Conservation (phyloP, 2,329 filamentous ascomycete genomes). For the Seiridium cupressi region DNA sequence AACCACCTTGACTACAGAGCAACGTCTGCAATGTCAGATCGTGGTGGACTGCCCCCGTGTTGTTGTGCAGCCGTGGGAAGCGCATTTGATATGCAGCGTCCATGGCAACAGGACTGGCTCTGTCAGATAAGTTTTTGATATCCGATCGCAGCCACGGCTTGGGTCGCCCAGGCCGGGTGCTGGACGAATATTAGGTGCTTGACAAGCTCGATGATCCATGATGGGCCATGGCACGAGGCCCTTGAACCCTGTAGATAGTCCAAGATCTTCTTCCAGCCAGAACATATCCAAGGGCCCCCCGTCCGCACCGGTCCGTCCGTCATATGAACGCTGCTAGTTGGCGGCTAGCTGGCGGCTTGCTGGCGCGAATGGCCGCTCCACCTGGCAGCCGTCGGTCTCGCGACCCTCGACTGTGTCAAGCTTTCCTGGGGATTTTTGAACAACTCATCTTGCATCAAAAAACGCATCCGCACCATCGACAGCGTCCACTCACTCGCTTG, state of each 20-base stretch:
- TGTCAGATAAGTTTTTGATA: too few relatives aligned
- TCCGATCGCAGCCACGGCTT: too few relatives aligned
- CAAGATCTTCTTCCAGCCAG: not conserved
- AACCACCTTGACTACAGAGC: not conserved
- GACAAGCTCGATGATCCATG: too few relatives aligned
- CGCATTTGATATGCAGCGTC: too few relatives aligned
- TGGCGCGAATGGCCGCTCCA: not conserved
- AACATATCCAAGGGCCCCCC: not conserved
- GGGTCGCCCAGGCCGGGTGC: too few relatives aligned
- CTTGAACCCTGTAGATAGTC: not conserved
- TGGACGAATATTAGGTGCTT: too few relatives aligned
- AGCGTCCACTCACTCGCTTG: constrained; percentile 27
- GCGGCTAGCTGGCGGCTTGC: not conserved
- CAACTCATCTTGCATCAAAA: constrained; percentile 37
- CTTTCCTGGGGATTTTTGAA: constrained; percentile 18
- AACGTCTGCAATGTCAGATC: not conserved
- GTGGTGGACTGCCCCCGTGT: too few relatives aligned
- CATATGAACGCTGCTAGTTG: not conserved
- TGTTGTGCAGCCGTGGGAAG: too few relatives aligned
- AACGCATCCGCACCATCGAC: constrained; percentile 30
- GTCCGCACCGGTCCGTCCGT: not conserved
- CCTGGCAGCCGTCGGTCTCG: not conserved
- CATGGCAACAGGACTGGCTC: too few relatives aligned
- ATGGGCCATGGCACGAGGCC: too few relatives aligned
- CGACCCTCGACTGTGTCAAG: not conserved